Conservation (phyloP, 2,329 filamentous ascomycete genomes). For the Fusarium redolens region DNA sequence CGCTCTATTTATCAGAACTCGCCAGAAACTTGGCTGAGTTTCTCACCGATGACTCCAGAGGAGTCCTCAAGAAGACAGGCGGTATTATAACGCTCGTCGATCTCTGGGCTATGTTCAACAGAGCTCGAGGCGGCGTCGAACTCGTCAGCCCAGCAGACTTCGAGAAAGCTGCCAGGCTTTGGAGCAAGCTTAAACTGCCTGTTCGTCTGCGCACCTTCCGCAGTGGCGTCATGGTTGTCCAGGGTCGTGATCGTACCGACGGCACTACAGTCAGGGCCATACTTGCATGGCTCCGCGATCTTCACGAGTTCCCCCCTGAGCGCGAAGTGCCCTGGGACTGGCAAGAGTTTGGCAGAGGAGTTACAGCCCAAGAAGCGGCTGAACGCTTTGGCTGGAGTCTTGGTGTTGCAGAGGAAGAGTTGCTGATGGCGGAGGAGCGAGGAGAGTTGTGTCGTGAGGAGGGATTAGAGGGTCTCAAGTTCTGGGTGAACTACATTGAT, state of each 20-base stretch:
- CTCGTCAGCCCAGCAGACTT: conserved; percentile 93
- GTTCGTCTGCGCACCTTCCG: conserved; percentile 90
- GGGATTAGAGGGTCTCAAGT: conserved; percentile 88
- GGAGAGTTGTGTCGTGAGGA: conserved; percentile 91
- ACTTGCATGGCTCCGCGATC: conserved; percentile 79
- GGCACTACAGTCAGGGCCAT: conserved; percentile 86
- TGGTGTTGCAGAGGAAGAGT: conserved; percentile 92
- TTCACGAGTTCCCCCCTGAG: conserved; percentile 74
- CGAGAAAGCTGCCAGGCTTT: conserved; percentile 86
- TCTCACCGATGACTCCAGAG: conserved; percentile 84
- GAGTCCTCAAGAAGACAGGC: conserved; percentile 81
- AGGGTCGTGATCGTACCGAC: conserved; percentile 87
- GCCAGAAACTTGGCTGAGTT: conserved; percentile 89
- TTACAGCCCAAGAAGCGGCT: conserved; percentile 90
- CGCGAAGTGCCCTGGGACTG: conserved; percentile 80
- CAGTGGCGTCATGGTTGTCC: conserved; percentile 93
- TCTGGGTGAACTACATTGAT: conserved; percentile 85
- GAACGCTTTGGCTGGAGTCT: conserved; percentile 97
- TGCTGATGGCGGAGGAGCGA: conserved; percentile 96
- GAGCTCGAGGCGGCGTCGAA: conserved; percentile 91
- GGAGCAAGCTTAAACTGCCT: conserved; percentile 88
- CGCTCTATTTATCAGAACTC: conserved; percentile 88
- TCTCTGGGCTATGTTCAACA: conserved; percentile 94
- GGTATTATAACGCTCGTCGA: conserved; percentile 92
- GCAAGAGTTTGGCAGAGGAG: conserved; percentile 80